Percentiles rank a stretch among this genome's conserved stretches.
Evolutionary conservation across 805 yeast species (phyloP).

Genomic region (Wickerhamiella azyma): DNA sequence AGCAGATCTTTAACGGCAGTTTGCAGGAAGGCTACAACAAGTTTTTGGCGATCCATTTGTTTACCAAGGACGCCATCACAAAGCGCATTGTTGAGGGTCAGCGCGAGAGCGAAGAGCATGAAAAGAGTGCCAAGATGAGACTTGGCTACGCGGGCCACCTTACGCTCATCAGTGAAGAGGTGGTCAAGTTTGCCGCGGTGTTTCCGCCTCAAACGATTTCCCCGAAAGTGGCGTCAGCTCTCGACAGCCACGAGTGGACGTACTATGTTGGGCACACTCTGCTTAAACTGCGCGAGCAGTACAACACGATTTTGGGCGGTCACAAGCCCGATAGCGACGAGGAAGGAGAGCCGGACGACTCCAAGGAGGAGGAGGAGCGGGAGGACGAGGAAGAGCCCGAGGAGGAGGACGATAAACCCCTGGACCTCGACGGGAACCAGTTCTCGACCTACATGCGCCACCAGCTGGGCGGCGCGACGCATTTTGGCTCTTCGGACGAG

Average conservation of each 20-base stretch:
- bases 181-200: slow-evolving; percentile 65
- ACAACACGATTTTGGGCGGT: slow-evolving; percentile 90
- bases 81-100: slow-evolving; percentile 51
- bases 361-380: slow-evolving; percentile 19
- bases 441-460: slow-evolving; percentile 65
- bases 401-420: slow-evolving; percentile 20
- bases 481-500: slow-evolving; percentile 41
- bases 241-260: slow-evolving; percentile 50
- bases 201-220: slow-evolving; percentile 49
- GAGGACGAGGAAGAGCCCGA: slow-evolving; percentile 24
- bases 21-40: slow-evolving; percentile 77
- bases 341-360: slow-evolving; percentile 23
- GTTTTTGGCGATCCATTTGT: slow-evolving; percentile 55
- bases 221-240: slow-evolving; percentile 37
- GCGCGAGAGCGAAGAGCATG: slow-evolving; percentile 42
- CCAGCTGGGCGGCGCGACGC: slow-evolving; percentile 43
- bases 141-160: slow-evolving; percentile 97
- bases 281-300: slow-evolving; percentile 82
- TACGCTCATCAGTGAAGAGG: slow-evolving; percentile 86
- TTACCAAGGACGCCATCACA: slow-evolving; percentile 49
- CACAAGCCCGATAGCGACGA: slow-evolving; percentile 33
- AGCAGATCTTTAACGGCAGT: slow-evolving; percentile 82
- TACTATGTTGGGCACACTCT: slow-evolving; percentile 69
- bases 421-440: slow-evolving; percentile 26
- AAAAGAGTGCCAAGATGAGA: slow-evolving; percentile 46